phyloP scores from a whole-genome alignment of 768 basidiomycete species.

The Pleurotus platypus region DNA sequence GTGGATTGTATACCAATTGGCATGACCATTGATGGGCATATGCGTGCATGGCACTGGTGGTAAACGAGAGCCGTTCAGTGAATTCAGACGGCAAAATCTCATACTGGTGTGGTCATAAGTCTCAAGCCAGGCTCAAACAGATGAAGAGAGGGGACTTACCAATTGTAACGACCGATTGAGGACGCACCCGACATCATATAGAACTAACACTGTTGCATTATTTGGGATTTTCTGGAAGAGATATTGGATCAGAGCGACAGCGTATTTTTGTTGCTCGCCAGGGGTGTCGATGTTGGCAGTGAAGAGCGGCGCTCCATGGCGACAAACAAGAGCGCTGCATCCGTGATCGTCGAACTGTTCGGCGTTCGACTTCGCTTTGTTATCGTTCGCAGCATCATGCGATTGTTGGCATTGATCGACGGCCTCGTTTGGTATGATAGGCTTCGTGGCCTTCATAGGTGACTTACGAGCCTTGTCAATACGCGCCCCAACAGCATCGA shows the following conservation, averaged over 20 bases:
- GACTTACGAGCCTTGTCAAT: slow-evolving; percentile 14
- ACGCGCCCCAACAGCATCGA: slow-evolving; percentile 16
- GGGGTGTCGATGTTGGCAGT: slow-evolving; percentile 27
- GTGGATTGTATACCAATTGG: slow-evolving; percentile 30
- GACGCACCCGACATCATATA: slow-evolving; percentile 28
- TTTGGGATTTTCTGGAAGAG: slow-evolving; percentile 23
- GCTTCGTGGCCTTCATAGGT: background rate
- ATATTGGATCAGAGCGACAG: slow-evolving; percentile 22
- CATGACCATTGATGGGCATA: slow-evolving; percentile 31
- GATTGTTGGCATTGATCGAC: slow-evolving; percentile 22
- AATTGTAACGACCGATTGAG: slow-evolving; percentile 15
- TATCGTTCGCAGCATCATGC: slow-evolving; percentile 22
- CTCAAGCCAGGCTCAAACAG: no score
- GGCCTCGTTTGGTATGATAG: slow-evolving; percentile 16
- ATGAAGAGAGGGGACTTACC: slow-evolving; percentile 8
- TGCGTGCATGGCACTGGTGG: slow-evolving; percentile 30
- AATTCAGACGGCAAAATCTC: slow-evolving; percentile 17
- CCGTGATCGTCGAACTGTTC: slow-evolving; percentile 20
- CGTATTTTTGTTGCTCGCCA: slow-evolving; percentile 26
- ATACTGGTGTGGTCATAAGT: slow-evolving; percentile 12
- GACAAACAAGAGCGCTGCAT: slow-evolving; percentile 27
- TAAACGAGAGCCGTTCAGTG: slow-evolving; percentile 16
- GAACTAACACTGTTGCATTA: slow-evolving; percentile 10
- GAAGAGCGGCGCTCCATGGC: slow-evolving; percentile 27
- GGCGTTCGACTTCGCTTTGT: slow-evolving; percentile 15